Conservation (phyloP, 352 stramenopile genomes). For the Pythium folliculosum region DNA sequence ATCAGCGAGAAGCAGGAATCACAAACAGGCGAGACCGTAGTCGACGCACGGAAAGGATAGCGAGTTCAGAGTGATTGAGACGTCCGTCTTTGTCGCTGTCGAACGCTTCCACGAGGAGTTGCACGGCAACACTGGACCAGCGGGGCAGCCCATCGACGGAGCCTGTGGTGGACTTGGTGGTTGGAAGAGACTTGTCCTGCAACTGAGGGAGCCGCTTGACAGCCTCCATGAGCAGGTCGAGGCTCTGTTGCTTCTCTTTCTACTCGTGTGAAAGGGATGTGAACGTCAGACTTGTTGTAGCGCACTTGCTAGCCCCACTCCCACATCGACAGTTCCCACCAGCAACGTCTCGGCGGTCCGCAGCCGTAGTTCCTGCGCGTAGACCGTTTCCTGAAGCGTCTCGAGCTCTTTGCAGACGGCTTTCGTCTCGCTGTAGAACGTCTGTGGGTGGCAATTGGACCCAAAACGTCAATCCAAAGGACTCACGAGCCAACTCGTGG, state of each 20-base stretch:
- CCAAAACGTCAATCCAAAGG: no score
- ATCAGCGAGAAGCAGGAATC: neutral
- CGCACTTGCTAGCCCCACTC: neutral
- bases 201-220: constrained; percentile 32
- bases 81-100: constrained; percentile 10
- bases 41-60: constrained; percentile 10
- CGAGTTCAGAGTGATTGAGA: constrained; percentile 34
- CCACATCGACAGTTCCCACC: constrained; percentile 30
- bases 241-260: constrained; percentile 57
- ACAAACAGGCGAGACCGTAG: neutral
- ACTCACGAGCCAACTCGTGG: no score
- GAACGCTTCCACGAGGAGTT: constrained; percentile 44
- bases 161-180: neutral
- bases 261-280: constrained; percentile 18
- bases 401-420: constrained; percentile 55
- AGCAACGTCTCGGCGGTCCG: constrained; percentile 48
- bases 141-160: constrained; percentile 11
- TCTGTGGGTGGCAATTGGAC: no score
- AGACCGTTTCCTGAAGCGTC: constrained; percentile 58
- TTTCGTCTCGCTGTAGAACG: constrained; percentile 60
- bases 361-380: constrained; percentile 58
- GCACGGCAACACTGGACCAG: constrained; percentile 33
- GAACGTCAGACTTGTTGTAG: no score
- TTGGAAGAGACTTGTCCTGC: neutral
- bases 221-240: constrained; percentile 44